Base-by-base conservation (phyloP, 2,329 filamentous ascomycete genomes). In the Fusarium domesticum region DNA sequence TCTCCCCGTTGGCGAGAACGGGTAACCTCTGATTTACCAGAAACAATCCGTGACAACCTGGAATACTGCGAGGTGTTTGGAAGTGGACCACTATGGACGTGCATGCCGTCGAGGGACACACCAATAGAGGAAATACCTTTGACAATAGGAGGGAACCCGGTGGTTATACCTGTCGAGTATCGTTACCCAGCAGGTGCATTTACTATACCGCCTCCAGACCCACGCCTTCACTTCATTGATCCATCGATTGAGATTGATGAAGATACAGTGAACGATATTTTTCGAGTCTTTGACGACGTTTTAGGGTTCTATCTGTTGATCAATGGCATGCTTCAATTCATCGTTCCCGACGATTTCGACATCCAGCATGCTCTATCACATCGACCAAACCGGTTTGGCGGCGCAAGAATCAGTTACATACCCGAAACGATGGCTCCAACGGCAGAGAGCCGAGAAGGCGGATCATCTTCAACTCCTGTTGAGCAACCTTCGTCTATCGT, bases 71-170 rank as follows among this genome's bases (percentile, higher is more conserved):
- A 28, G 25, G 25, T 28, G 25, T 28, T 28, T 14, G 25, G 25
- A 28, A 28, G 25, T 14, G 25, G 25, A 28, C 25, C 25, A 28
- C 7, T 28, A 28, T 28, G 25, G 25, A 28, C 25, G 14, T 28
- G 25, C 25, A 28, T 14, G 25, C 25, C 25, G 25, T 28, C 25
- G 25, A 28, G 14, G 25, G 25, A 28, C 25, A 28, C 25, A 14
- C 25, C 25, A 28, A 28, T 28, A 14, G 25, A 28, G 25, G 25
- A 28, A 28, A 43, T 39, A 5, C 56, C 56, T 1, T 18, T 33
- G 17, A n/a, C 16, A n/a, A 14, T 38, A 6, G 36, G 20, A 4
- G 36, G 36, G 8, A 14, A 38, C 36, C 36, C 19, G 5, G 36
- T 38, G 17, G 23, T 38, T 10, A 38, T 38, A 4, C 36, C 36